These are phyloP conservation scores for Nicotiana tomentosiformis DNA, from an alignment of 257 asterid genomes.

Conservation along the genomic window DNA sequence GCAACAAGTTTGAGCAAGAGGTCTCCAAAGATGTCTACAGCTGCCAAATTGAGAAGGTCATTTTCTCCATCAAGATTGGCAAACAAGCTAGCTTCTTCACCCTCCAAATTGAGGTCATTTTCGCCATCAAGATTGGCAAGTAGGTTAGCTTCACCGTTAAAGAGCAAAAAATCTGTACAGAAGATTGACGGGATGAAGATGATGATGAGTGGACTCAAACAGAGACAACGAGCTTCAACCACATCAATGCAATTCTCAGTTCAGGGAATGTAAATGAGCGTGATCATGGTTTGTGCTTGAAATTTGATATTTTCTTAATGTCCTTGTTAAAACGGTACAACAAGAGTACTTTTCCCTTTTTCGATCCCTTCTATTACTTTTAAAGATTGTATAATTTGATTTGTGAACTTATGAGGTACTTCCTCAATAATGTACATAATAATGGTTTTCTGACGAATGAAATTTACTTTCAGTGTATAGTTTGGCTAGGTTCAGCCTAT, in stretches of 20 bases:
- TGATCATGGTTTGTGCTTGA: neutral
- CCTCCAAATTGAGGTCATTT: slow-evolving; percentile 18
- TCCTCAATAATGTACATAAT: slow-evolving; percentile 1
- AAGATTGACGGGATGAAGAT: slow-evolving; percentile 34
- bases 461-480: neutral
- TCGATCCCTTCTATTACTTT: neutral
- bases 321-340: slow-evolving; percentile 4
- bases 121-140: slow-evolving; percentile 15
- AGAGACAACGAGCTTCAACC: slow-evolving; percentile 30
- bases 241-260: slow-evolving; percentile 43
- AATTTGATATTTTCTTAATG: slow-evolving; percentile 44
- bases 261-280: slow-evolving; percentile 38
- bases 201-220: slow-evolving; percentile 62
- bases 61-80: slow-evolving; percentile 68
- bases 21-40: slow-evolving; percentile 35
- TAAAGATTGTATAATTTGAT: neutral
- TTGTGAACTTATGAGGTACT: neutral
- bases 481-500: neutral
- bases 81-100: slow-evolving; percentile 34
- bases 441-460: neutral
- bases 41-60: slow-evolving; percentile 52
- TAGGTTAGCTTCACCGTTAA: slow-evolving; percentile 38
- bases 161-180: slow-evolving; percentile 41
- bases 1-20: slow-evolving; percentile 22
- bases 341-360: neutral